Evolutionary conservation across 495 filamentous ascomycete species (phyloP).

Genomic region (Penicillium riverlandense): DNA sequence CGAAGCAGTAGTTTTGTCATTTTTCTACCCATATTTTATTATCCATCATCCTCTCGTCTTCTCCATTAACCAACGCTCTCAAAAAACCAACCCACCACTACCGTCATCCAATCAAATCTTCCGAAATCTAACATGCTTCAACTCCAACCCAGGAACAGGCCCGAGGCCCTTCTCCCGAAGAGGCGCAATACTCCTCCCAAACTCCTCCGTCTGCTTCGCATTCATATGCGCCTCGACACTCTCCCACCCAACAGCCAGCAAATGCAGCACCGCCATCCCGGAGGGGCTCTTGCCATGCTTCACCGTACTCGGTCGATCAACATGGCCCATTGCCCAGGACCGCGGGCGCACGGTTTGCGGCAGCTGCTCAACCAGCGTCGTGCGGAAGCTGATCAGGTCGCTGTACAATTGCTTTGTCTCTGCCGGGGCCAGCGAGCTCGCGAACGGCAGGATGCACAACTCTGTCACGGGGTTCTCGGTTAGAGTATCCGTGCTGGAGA

Average conservation of each 20-base stretch:
- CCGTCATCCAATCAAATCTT: slow-evolving; percentile 12
- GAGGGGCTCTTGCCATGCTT: slow-evolving; percentile 25
- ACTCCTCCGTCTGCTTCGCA: slow-evolving; percentile 39
- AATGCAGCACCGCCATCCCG: slow-evolving; percentile 29
- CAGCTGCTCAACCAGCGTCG: slow-evolving; percentile 21
- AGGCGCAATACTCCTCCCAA: slow-evolving; percentile 30
- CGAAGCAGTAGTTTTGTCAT: not conserved
- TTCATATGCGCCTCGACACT: slow-evolving; percentile 44
- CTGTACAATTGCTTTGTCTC: slow-evolving; percentile 16
- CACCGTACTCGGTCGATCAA: slow-evolving; percentile 34
- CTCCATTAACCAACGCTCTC: not conserved
- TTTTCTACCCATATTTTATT: slow-evolving; percentile 1
- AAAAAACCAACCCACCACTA: not conserved
- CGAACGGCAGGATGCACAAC: slow-evolving; percentile 25
- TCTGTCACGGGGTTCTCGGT: slow-evolving; percentile 35
- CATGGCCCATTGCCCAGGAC: slow-evolving; percentile 38
- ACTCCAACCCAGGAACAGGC: slow-evolving; percentile 28
- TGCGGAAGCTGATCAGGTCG: slow-evolving; percentile 26
- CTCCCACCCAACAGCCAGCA: slow-evolving; percentile 46
- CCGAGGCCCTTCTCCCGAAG: slow-evolving; percentile 29
- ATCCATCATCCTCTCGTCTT: too few species aligned
- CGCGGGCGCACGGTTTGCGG: slow-evolving; percentile 23
- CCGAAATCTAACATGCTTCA: slow-evolving; percentile 37
- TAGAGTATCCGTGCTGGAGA: slow-evolving; percentile 21
- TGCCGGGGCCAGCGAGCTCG: slow-evolving; percentile 14